Conservation (phyloP, 148 eudicot genomes). For the Gaultheria prostrata region DNA sequence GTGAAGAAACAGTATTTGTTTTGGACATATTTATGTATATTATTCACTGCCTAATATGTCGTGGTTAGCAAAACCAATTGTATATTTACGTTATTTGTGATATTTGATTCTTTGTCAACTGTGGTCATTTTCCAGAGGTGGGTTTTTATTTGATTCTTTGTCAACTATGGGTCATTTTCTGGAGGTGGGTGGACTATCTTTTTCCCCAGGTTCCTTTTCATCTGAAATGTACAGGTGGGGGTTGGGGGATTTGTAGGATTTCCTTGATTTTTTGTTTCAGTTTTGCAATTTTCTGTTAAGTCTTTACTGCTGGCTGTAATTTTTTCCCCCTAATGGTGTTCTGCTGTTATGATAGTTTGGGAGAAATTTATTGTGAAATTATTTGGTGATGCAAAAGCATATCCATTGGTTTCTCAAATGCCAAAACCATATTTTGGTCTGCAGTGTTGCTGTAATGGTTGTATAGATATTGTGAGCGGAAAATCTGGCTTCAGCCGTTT, state of each 20-base stretch:
- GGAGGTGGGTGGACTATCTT: neutral
- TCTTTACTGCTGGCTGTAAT: neutral
- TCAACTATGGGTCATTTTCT: neutral
- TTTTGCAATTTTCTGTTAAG: neutral
- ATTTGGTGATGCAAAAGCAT: neutral
- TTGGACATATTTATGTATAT: too few species aligned
- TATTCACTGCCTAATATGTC: too few species aligned
- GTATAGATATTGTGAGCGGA: neutral
- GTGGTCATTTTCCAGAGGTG: slow-evolving; percentile 2
- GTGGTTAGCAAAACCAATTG: too few species aligned
- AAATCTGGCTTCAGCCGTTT: neutral
- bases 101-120: slow-evolving; percentile 1
- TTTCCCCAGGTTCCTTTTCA: neutral
- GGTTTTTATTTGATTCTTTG: slow-evolving; percentile 7
- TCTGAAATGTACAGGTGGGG: neutral
- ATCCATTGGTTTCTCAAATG: neutral
- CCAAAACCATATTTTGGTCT: neutral
- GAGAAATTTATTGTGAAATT: neutral
- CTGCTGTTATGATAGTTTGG: neutral
- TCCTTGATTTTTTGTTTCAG: neutral
- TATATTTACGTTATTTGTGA: neutral
- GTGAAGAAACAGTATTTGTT: neutral
- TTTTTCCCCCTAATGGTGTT: neutral
- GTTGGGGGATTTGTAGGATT: neutral
- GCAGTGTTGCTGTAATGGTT: neutral